Base-by-base conservation (phyloP, 2,329 filamentous ascomycete species). In the Dryadomyces quercivorus region DNA sequence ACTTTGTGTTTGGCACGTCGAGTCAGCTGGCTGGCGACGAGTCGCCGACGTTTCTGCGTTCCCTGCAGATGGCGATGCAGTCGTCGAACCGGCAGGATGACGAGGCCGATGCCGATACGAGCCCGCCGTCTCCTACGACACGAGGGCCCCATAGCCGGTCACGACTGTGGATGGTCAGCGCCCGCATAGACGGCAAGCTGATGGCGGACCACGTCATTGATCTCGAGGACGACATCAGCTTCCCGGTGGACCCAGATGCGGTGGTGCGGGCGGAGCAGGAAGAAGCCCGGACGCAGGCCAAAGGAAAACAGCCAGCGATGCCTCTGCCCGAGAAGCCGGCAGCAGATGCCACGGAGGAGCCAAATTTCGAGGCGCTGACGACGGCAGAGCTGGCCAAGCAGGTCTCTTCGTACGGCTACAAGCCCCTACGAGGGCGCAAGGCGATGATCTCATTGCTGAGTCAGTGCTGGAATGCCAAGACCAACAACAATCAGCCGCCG, bases 1-100 rank as follows among this genome's bases (percentile, higher is more conserved):
- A 90, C 57, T 87, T 91, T 63, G 70, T 94, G 0, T 95, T 95
- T 67, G 89, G 88, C 1, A 93, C 88, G 0, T 91, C 86, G 1
- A 94, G 89, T 65, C 89, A 95, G 65, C 70, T 95, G 22, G 85
- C 84, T 15, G 72, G 77, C 54, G 86, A 89, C 55, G 81, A 89
- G 40, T 87, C 85, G 0, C 85, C 86, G 0, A 78, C 77, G 0
- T 76, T 83, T 22, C 66, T 87, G 16, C 75, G 76, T 34, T 77
- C 86, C 48, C 67, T 87, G 20, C 81, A 86, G 53, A 64, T 72
- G 53, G 83, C 82, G 1, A 76, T 86, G 59, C 75, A 74, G 58
- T 72, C 72, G 42, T 87, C 84, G 0, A 84, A 81, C 55, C 61
- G 70, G 49, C 55, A 65, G 1, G 61, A 67, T 20, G 38, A 16